Conservation (phyloP, 805 yeast genomes). For the Starmerella tilneyi region DNA sequence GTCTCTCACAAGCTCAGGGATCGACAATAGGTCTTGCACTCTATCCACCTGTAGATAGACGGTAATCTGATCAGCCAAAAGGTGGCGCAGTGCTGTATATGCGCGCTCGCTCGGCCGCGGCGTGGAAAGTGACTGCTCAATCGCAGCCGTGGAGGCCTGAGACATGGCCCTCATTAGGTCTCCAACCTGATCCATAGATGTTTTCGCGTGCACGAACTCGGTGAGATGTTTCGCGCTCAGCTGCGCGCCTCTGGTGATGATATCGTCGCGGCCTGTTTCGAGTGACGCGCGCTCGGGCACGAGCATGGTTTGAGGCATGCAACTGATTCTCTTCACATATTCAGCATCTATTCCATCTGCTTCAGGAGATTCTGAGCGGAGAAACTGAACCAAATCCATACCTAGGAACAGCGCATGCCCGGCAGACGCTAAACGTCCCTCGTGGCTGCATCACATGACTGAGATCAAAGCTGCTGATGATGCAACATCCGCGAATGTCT, state of each 20-base stretch:
- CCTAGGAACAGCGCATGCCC: neutral
- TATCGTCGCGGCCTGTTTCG: conserved; percentile 7
- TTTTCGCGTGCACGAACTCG: conserved; percentile 17
- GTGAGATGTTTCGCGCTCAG: conserved; percentile 17
- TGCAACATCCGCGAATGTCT: neutral
- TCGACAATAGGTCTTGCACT: conserved; percentile 65
- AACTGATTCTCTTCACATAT: conserved; percentile 18
- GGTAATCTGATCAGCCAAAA: conserved; percentile 37
- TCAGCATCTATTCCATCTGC: conserved; percentile 12
- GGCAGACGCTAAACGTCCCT: neutral
- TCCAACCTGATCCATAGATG: conserved; percentile 15
- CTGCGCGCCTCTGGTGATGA: conserved; percentile 1
- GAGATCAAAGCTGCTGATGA: too few species aligned
- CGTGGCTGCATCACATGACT: neutral
- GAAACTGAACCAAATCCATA: conserved; percentile 5
- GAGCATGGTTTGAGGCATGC: conserved; percentile 21
- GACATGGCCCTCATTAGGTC: conserved; percentile 10
- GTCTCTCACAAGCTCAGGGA: conserved; percentile 74
- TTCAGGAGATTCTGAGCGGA: neutral
- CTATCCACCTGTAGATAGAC: conserved; percentile 47
- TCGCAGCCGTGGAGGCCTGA: conserved; percentile 11
- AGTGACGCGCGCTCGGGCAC: conserved; percentile 16
- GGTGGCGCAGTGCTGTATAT: conserved; percentile 15
- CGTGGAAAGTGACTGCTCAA: conserved; percentile 19
- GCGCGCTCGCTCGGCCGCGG: conserved; percentile 22